Evolutionary conservation across 2,329 filamentous ascomycete species (phyloP), one percentile per base, ranked within the genome.

Genomic region (Pseudopithomyces maydicus): DNA sequence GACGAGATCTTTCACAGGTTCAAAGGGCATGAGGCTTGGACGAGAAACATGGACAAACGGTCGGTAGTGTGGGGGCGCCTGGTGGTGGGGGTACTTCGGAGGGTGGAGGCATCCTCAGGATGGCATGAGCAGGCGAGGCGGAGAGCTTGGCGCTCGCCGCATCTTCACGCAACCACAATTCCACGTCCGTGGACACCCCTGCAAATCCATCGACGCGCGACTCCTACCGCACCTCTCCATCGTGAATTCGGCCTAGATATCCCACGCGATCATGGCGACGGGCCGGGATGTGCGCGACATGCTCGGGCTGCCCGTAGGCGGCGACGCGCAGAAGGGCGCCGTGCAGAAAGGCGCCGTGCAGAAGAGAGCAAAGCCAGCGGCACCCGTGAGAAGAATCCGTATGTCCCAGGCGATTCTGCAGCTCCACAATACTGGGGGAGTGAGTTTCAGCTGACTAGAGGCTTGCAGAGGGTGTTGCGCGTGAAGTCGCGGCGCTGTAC

Each of bases 231-330:
- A n/a, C 23, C 43, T 50, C 19, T 32, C 41, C 47, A 47, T 56
- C 59, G 33, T 61, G 62, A 52, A 62, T 61, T 62, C 63, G 57
- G 64, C 47, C 54, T 50, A 50, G 57, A 48, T 57, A 45, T 58
- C 51, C 55, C 47, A 58, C 63, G 64, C 67, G 62, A 76, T 29
- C 26, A 29, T 76, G 74, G 71, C 74, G 58, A 71, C 72, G 49
- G 69, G 73, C 60, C 71, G 74, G 63, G 92, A 96, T 82, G 86
- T 96, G 67, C 91, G 90, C 79, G 92, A 96, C 75, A 91, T 96
- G 73, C 87, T 96, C 71, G 91, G 93, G 76, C 82, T 96, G 73
- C 88, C 87, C 66, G 88, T 63, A 87, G 68, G 77, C 56, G 69
- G 79, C 49, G 69, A 78, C 49, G 69, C 79, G 49, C 79, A 67